These are phyloP conservation scores for Fraxinus cuspidata DNA, from an alignment of 257 asterid genomes.

Conservation along the genomic window DNA sequence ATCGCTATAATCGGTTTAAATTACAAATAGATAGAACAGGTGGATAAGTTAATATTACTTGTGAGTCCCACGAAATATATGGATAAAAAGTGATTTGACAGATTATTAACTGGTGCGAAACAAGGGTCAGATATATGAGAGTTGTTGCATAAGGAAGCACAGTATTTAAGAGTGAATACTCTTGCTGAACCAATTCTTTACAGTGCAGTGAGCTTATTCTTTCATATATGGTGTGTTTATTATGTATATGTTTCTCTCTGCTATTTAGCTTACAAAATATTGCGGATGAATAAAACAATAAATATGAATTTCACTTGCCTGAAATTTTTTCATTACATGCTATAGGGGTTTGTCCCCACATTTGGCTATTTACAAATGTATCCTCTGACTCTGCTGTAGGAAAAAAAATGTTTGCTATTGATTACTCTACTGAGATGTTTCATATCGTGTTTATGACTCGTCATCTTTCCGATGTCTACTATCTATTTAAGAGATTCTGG, in stretches of 20 bases:
- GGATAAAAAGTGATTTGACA: no score
- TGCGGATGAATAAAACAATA: slow-evolving; percentile 5
- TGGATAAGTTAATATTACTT: no score
- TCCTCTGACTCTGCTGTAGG: slow-evolving; percentile 10
- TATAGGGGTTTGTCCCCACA: slow-evolving; percentile 34
- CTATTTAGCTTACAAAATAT: neutral
- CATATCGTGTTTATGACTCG: neutral
- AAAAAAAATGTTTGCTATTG: slow-evolving; percentile 2
- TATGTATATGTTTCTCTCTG: neutral
- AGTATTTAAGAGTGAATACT: neutral
- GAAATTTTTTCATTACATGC: slow-evolving; percentile 16
- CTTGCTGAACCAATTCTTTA: neutral
- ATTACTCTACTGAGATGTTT: neutral
- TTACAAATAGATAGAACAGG: no score
- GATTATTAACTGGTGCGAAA: no score
- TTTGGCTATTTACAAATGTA: slow-evolving; percentile 17
- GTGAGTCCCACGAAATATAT: no score
- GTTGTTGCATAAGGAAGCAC: neutral
- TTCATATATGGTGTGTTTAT: neutral
- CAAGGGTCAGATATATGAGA: neutral
- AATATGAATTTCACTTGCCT: neutral
- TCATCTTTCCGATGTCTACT: neutral
- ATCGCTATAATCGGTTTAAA: no score
- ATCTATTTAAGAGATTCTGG: neutral
- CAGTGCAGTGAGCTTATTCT: neutral